Percentiles rank a stretch among this genome's conserved stretches.
Evolutionary conservation across 768 basidiomycete genomes (phyloP).

Genomic region (Leccinum arenicola): DNA sequence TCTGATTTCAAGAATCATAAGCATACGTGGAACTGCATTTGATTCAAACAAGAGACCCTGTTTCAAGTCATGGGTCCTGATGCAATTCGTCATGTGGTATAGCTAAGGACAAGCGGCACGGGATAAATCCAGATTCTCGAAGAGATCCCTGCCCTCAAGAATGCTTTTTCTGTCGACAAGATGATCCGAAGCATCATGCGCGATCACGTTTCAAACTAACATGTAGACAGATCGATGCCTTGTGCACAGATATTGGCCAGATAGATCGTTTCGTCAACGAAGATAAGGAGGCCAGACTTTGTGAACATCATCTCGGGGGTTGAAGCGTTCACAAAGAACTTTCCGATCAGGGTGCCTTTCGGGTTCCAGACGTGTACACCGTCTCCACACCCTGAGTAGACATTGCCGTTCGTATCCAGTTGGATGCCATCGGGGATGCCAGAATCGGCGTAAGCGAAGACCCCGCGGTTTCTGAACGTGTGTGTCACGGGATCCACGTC

Average conservation of each 20-base stretch:
- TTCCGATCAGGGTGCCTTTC: conserved; percentile 47
- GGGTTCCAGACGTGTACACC: conserved; percentile 63
- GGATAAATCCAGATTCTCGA: neutral
- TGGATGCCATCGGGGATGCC: conserved; percentile 69
- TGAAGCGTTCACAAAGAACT: conserved; percentile 26
- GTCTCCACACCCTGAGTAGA: conserved; percentile 68
- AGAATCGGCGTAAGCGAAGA: conserved; percentile 65
- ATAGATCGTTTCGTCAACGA: conserved; percentile 39
- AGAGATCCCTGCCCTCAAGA: neutral
- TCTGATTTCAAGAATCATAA: neutral
- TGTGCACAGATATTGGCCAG: conserved; percentile 35
- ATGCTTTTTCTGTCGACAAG: neutral
- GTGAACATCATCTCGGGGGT: conserved; percentile 42
- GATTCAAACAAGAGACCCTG: neutral
- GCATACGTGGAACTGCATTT: neutral
- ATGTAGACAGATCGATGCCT: conserved; percentile 19
- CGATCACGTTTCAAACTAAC: neutral
- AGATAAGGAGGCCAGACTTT: conserved; percentile 37
- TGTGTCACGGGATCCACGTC: conserved; percentile 59
- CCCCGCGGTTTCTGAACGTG: conserved; percentile 55
- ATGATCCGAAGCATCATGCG: neutral
- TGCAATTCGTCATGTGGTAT: neutral
- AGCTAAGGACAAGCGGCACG: neutral
- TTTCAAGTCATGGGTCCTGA: neutral
- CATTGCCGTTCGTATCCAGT: conserved; percentile 60